Conservation (phyloP, 352 stramenopile species). For the Phytopythium montanum region DNA sequence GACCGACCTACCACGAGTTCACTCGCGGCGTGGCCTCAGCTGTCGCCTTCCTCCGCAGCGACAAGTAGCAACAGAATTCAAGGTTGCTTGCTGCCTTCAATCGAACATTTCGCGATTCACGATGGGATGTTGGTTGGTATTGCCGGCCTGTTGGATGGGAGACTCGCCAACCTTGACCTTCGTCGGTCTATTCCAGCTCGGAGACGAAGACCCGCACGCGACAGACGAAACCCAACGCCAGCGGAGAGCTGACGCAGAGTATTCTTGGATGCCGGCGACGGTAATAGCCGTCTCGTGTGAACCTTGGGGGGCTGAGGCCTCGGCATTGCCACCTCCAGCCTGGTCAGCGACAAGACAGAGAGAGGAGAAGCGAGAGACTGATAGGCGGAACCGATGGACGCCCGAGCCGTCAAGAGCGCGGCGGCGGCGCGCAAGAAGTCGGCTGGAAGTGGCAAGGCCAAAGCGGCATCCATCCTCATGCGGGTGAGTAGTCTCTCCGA, state of each 20-base stretch:
- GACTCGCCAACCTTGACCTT: neutral
- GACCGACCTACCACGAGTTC: slow-evolving; percentile 1
- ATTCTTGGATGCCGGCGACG: neutral
- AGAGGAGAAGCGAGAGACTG: neutral
- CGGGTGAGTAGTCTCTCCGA: slow-evolving; percentile 4
- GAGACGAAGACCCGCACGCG: neutral
- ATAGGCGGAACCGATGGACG: slow-evolving; percentile 12
- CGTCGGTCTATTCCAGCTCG: neutral
- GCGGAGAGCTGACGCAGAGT: neutral
- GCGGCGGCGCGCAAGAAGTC: slow-evolving; percentile 13
- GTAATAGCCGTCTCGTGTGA: neutral
- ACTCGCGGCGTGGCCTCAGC: slow-evolving; percentile 8
- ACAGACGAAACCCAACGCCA: neutral
- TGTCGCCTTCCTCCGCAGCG: slow-evolving; percentile 3
- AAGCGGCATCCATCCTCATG: slow-evolving; percentile 35
- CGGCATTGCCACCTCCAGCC: neutral
- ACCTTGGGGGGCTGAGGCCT: neutral
- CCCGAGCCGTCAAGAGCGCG: slow-evolving; percentile 17
- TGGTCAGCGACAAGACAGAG: neutral
- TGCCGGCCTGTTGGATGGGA: neutral
- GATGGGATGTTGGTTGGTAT: no score
- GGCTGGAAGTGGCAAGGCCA: slow-evolving; percentile 16
- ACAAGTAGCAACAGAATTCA: neutral
- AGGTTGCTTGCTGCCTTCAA: no score
- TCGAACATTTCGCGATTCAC: no score